Evolutionary conservation across 2,329 filamentous ascomycete species (phyloP).

Genomic region (Sclerotinia nivalis): DNA sequence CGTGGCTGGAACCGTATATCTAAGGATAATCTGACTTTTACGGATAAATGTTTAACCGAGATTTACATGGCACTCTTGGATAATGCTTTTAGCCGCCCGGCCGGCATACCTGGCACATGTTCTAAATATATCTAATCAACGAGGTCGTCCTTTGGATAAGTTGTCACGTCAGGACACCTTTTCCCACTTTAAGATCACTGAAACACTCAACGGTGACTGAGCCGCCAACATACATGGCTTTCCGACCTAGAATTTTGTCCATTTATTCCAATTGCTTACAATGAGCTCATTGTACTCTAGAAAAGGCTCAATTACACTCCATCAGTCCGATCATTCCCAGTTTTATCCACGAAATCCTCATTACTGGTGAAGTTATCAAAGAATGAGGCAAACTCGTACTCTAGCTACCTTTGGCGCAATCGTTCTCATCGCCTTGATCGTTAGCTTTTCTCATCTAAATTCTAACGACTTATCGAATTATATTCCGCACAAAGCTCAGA

Average conservation of each 20-base stretch:
- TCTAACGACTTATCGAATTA: constrained; percentile 6
- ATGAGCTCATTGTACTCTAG: neutral
- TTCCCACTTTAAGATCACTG: neutral
- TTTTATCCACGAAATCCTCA: neutral
- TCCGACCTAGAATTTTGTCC: neutral
- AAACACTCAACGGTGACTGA: neutral
- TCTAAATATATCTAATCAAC: constrained; percentile 7
- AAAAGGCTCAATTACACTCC: neutral
- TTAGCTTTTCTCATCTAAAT: constrained; percentile 9
- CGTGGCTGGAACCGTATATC: neutral
- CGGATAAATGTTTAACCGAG: neutral
- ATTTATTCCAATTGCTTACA: neutral
- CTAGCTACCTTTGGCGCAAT: neutral
- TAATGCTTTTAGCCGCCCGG: constrained; percentile 3
- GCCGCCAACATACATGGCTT: constrained; percentile 5
- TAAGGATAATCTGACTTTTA: neutral
- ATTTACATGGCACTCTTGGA: neutral
- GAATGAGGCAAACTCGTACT: constrained; percentile 9
- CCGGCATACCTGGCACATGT: neutral
- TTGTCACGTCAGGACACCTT: too few species aligned
- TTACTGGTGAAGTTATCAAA: neutral
- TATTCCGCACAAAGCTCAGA: constrained; percentile 13
- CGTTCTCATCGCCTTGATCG: constrained; percentile 3
- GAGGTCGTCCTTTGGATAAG: neutral
- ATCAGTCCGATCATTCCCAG: neutral